Evolutionary conservation across 208 protist genomes (phyloP).

Genomic region (Porcisia hertigi): DNA sequence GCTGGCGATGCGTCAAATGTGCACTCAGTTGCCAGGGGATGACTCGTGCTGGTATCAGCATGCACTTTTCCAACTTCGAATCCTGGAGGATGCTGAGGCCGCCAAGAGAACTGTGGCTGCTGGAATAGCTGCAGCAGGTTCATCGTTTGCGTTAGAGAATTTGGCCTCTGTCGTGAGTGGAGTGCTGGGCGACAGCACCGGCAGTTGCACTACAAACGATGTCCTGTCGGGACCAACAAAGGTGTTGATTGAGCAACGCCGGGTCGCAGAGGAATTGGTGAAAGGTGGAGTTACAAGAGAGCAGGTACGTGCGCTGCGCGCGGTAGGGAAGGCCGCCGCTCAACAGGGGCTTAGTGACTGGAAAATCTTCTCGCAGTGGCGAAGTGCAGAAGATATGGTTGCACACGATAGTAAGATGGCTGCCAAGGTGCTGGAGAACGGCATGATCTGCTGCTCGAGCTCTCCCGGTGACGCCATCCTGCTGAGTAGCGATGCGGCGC

Average conservation of each 20-base stretch:
- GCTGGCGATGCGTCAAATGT: constrained; percentile 83
- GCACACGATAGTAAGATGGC: constrained; percentile 66
- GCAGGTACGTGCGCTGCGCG: constrained; percentile 43
- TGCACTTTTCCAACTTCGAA: constrained; percentile 64
- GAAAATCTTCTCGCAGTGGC: constrained; percentile 87
- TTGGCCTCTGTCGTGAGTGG: constrained; percentile 21
- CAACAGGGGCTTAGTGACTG: constrained; percentile 61
- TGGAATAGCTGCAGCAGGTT: constrained; percentile 27
- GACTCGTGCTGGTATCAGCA: constrained; percentile 80
- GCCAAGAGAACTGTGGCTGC: constrained; percentile 44
- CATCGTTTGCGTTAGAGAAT: constrained; percentile 62
- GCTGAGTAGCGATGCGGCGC: constrained; percentile 60
- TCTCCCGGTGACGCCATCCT: constrained; percentile 53
- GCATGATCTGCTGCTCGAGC: constrained; percentile 64
- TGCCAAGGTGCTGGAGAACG: constrained; percentile 72
- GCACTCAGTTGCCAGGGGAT: constrained; percentile 55
- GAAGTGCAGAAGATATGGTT: constrained; percentile 44
- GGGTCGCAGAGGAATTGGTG: constrained; percentile 20
- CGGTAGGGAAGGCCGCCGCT: constrained; percentile 64
- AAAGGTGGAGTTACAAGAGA: constrained; percentile 22
- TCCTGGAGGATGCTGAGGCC: constrained; percentile 46
- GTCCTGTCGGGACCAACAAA: constrained; percentile 4
- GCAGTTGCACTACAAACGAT: background rate
- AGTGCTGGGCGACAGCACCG: background rate
- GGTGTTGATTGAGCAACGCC: constrained; percentile 31